A percentile compares a stretch with the other conserved stretches of the same genome.
These are phyloP conservation scores for Aspergillus sp. DNA, from an alignment of 2,329 filamentous ascomycete species.

Conservation along the genomic window DNA sequence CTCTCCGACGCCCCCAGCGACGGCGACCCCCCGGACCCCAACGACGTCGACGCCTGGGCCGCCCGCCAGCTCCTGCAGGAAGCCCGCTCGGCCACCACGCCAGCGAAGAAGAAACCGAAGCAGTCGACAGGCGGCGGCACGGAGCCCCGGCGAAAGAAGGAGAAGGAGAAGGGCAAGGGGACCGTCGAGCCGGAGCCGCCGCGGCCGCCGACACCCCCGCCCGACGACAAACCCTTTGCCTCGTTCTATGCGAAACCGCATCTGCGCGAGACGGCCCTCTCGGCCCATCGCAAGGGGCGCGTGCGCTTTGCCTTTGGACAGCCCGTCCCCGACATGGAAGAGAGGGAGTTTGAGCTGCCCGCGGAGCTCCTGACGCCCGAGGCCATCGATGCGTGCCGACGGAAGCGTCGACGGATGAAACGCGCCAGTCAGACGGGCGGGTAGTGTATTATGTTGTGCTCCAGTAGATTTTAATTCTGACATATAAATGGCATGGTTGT, in stretches of 20 bases:
- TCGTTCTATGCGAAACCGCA: conserved; percentile 84
- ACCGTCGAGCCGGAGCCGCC: conserved; percentile 2
- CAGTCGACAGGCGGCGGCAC: conserved; percentile 4
- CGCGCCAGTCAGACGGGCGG: conserved; percentile 24
- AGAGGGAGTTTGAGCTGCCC: conserved; percentile 74
- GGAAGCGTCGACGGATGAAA: conserved; percentile 37
- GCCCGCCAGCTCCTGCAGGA: conserved; percentile 76
- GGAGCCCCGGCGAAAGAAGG: conserved; percentile 6
- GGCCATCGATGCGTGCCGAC: conserved; percentile 40
- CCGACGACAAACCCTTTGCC: conserved; percentile 62
- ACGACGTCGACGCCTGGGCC: conserved; percentile 68
- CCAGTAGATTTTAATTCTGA: no score
- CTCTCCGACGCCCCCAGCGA: conserved; percentile 34
- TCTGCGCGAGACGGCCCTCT: conserved; percentile 76
- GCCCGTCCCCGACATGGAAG: conserved; percentile 69
- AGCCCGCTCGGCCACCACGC: conserved; percentile 54
- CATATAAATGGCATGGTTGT: no score
- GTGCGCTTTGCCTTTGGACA: conserved; percentile 78
- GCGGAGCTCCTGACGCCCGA: conserved; percentile 53
- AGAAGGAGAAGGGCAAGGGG: conserved; percentile 3
- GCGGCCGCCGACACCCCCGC: conserved; percentile 23
- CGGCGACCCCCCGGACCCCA: conserved; percentile 61
- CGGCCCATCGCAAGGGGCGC: conserved; percentile 66
- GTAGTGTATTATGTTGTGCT: conserved; percentile 4
- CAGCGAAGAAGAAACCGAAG: conserved; percentile 37